Evolutionary conservation across 2,329 filamentous ascomycete genomes (phyloP).

Genomic region (Claviceps sp.): DNA sequence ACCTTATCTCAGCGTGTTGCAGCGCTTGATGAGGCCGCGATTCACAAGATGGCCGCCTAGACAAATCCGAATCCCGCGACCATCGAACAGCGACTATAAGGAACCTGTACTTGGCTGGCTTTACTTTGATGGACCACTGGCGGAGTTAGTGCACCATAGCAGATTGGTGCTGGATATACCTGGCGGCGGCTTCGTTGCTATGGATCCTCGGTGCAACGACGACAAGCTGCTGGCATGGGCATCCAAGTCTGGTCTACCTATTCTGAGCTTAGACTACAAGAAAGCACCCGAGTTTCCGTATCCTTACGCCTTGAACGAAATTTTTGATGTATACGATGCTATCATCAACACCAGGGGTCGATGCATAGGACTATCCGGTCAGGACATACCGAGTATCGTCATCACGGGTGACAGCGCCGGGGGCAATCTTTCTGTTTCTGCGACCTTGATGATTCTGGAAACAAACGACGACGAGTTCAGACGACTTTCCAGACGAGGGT

Average conservation of each 20-base stretch:
- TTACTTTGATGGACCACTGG: conserved; percentile 82
- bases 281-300: conserved; percentile 39
- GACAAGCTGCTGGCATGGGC: conserved; percentile 92
- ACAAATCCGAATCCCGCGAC: conserved; percentile 71
- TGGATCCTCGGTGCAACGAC: conserved; percentile 89
- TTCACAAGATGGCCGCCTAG: conserved; percentile 72
- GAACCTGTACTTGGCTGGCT: conserved; percentile 80
- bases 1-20: conserved; percentile 66
- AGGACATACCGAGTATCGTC: conserved; percentile 25
- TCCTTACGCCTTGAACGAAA: conserved; percentile 35
- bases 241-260: conserved; percentile 71
- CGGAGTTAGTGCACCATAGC: conserved; percentile 60
- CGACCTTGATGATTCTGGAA: conserved; percentile 82
- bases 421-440: conserved; percentile 44
- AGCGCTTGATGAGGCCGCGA: conserved; percentile 59
- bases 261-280: conserved; percentile 78
- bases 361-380: conserved; percentile 31
- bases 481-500: conserved; percentile 23
- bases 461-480: conserved; percentile 36
- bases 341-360: conserved; percentile 24
- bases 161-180: conserved; percentile 81
- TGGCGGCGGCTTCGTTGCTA: conserved; percentile 89
- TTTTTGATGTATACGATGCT: conserved; percentile 32
- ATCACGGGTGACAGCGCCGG: conserved; percentile 36
- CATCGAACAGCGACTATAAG: conserved; percentile 64